These are phyloP conservation scores for Hamamelis virginiana DNA, from an alignment of 164 flowering plant genomes.

Conservation along the genomic window DNA sequence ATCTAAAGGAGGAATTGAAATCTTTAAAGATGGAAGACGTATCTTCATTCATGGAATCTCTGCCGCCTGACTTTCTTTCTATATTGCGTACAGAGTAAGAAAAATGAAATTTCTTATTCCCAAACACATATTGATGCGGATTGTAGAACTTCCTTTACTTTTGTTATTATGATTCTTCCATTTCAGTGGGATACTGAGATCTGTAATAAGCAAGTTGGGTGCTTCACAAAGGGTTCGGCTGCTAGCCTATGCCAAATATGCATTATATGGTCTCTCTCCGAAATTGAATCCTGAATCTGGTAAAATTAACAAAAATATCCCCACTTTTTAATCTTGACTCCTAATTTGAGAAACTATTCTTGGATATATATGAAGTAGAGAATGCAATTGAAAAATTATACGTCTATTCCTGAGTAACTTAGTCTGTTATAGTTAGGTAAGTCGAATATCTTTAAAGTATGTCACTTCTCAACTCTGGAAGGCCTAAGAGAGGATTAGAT, in stretches of 20 bases:
- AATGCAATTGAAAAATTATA: no score
- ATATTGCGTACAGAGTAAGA: conserved; percentile 74
- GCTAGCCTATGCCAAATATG: conserved; percentile 70
- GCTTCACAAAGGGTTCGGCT: conserved; percentile 62
- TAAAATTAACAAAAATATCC: conserved; percentile 12
- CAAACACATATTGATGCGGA: neutral
- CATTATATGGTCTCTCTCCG: conserved; percentile 56
- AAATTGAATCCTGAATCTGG: conserved; percentile 44
- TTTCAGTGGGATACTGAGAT: conserved; percentile 77
- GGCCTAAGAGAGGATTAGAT: no score
- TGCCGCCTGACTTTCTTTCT: conserved; percentile 76
- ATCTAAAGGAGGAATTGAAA: conserved; percentile 64
- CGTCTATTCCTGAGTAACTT: no score
- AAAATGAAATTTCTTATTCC: neutral
- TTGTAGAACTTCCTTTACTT: neutral
- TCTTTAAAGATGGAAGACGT: conserved; percentile 71
- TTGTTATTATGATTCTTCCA: conserved; percentile 2
- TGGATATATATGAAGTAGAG: no score
- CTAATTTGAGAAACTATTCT: no score
- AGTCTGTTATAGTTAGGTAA: no score
- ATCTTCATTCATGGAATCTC: conserved; percentile 86
- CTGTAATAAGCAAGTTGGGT: conserved; percentile 65
- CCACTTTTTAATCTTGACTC: no score
- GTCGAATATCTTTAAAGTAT: no score
- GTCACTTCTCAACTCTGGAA: no score